Conservation (phyloP, 345 rosid genomes). For the Boechera divaricarpa region DNA sequence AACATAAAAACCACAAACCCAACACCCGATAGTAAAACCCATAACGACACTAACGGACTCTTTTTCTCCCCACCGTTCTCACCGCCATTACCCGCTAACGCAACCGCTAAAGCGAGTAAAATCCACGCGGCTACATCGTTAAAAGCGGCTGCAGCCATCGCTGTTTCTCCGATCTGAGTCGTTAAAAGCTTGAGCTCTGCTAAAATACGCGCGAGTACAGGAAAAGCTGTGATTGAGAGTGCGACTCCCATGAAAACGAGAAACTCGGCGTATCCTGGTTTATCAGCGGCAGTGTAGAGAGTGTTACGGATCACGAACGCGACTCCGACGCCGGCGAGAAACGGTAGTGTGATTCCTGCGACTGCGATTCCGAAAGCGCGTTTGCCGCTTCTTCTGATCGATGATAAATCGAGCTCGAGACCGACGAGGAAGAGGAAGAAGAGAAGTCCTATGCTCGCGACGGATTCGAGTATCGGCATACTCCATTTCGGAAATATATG, state of each 20-base stretch:
- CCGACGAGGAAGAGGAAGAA: conserved; percentile 94
- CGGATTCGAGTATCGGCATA: conserved; percentile 70
- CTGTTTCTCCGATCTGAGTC: conserved; percentile 70
- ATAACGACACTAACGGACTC: conserved; percentile 67
- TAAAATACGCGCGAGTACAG: conserved; percentile 86
- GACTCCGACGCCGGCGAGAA: conserved; percentile 67
- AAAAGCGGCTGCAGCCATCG: conserved; percentile 94
- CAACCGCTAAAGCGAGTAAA: conserved; percentile 76
- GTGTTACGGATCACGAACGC: conserved; percentile 61
- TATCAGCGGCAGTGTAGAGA: conserved; percentile 46
- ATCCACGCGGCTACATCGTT: conserved; percentile 94
- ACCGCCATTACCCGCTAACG: conserved; percentile 63
- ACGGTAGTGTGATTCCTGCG: conserved; percentile 77
- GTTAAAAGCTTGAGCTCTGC: conserved; percentile 88
- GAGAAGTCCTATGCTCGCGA: conserved; percentile 81
- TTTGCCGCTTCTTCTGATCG: conserved; percentile 69
- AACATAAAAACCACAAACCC: conserved; percentile 74
- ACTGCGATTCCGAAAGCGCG: conserved; percentile 75
- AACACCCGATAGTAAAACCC: conserved; percentile 73
- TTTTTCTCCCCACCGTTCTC: conserved; percentile 53
- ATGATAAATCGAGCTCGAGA: conserved; percentile 73
- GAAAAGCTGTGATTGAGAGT: conserved; percentile 94
- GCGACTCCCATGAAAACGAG: conserved; percentile 92
- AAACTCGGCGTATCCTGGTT: conserved; percentile 67
- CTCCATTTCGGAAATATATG: conserved; percentile 76